Conservation (phyloP, 129 eudicot genomes). For the Solidago caesia region DNA sequence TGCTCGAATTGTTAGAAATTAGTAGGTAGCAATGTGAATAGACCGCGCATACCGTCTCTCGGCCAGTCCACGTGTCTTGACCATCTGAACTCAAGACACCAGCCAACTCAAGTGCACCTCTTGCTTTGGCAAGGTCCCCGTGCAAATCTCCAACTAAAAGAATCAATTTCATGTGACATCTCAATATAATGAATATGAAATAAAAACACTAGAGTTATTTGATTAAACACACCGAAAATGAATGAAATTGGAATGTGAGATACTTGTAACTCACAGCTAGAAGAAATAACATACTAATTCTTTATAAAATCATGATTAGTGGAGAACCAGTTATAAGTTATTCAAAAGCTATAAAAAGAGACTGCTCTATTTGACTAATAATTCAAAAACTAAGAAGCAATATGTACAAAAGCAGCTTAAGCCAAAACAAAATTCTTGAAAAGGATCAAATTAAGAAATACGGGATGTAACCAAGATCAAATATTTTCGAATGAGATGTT, state of each 20-base stretch:
- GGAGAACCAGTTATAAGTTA: background rate
- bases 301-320: background rate
- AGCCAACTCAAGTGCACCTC: constrained; percentile 88
- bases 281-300: background rate
- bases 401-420: background rate
- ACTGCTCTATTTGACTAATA: constrained; percentile 12
- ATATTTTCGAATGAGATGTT: constrained; percentile 3
- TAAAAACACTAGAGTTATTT: background rate
- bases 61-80: constrained; percentile 77
- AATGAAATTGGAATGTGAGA: background rate
- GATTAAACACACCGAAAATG: constrained; percentile 14
- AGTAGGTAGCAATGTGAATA: constrained; percentile 1
- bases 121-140: constrained; percentile 89
- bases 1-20: background rate
- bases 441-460: background rate
- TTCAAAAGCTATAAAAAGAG: background rate
- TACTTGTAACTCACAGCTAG: background rate
- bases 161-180: constrained; percentile 7
- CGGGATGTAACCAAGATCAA: background rate
- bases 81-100: constrained; percentile 96
- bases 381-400: background rate
- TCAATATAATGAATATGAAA: constrained; percentile 7
- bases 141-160: constrained; percentile 90
- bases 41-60: constrained; percentile 60
- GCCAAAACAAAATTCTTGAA: constrained; percentile 4